Conservation (phyloP, 2,329 filamentous ascomycete genomes). For the Verticillium dahliae region DNA sequence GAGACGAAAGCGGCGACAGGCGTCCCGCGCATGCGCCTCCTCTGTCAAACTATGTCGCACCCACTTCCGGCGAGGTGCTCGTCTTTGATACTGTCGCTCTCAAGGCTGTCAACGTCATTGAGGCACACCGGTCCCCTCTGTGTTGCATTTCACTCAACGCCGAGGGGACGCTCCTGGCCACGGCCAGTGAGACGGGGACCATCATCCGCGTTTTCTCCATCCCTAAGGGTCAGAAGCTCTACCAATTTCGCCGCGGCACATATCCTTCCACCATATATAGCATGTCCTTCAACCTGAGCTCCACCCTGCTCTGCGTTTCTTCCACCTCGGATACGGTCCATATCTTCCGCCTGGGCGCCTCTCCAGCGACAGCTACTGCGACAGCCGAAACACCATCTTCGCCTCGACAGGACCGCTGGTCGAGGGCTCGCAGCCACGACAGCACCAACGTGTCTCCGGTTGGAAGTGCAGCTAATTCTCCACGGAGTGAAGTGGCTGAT, state of each 20-base stretch:
- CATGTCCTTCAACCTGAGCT: slow-evolving; percentile 97
- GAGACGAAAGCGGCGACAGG: slow-evolving; percentile 50
- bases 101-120: slow-evolving; percentile 90
- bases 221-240: slow-evolving; percentile 84
- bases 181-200: slow-evolving; percentile 93
- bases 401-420: slow-evolving; percentile 43
- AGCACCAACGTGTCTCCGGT: slow-evolving; percentile 45
- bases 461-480: slow-evolving; percentile 33
- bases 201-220: slow-evolving; percentile 95
- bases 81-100: slow-evolving; percentile 86
- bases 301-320: slow-evolving; percentile 88
- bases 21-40: slow-evolving; percentile 81
- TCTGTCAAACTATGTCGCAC: slow-evolving; percentile 67
- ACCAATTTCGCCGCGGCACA: slow-evolving; percentile 90
- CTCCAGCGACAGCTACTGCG: slow-evolving; percentile 22
- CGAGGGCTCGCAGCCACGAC: slow-evolving; percentile 46
- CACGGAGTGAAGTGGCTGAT: slow-evolving; percentile 41
- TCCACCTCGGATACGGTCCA: slow-evolving; percentile 96
- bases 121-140: slow-evolving; percentile 86
- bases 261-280: slow-evolving; percentile 95
- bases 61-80: slow-evolving; percentile 85
- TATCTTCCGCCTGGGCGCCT: slow-evolving; percentile 72
- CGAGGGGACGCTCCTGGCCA: slow-evolving; percentile 86
- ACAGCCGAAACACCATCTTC: slow-evolving; percentile 29
- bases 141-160: slow-evolving; percentile 88